A percentile compares a stretch with the other conserved stretches of the same genome.
Conservation (phyloP, 202 grass and related monocot species). For the Bolboschoenoplectus hybrid region DNA sequence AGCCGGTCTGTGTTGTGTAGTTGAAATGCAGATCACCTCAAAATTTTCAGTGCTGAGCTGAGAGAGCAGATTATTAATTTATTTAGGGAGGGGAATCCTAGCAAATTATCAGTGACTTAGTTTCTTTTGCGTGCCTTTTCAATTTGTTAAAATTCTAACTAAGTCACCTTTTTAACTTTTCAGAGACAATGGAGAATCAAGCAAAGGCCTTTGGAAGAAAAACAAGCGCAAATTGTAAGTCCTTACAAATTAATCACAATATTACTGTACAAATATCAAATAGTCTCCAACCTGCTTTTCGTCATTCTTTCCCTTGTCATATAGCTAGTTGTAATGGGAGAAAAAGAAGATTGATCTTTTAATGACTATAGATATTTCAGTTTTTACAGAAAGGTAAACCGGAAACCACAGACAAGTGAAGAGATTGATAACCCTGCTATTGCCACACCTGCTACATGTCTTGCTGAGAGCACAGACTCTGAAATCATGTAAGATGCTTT, state of each 20-base stretch:
- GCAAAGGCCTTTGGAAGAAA: background rate
- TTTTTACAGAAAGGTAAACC: background rate
- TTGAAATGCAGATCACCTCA: background rate
- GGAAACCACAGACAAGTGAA: background rate
- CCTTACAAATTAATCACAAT: background rate
- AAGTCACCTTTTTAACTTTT: background rate
- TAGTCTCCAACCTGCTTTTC: background rate
- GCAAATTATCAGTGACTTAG: background rate
- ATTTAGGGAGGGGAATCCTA: background rate
- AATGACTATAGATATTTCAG: background rate
- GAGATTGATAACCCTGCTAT: background rate
- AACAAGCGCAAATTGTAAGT: background rate
- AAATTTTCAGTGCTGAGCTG: background rate
- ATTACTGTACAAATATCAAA: background rate
- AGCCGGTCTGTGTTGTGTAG: background rate
- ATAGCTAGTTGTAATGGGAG: too few species aligned
- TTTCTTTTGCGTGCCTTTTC: background rate
- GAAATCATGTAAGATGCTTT: background rate
- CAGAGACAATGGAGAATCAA: background rate
- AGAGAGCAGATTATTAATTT: background rate
- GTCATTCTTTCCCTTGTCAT: background rate
- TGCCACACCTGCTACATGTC: background rate
- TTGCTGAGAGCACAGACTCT: background rate
- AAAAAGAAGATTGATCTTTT: background rate
- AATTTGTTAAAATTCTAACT: slow-evolving; percentile 5